These are phyloP conservation scores for Barnettozyma wickerhamii DNA, from an alignment of 805 yeast species.

Conservation along the genomic window DNA sequence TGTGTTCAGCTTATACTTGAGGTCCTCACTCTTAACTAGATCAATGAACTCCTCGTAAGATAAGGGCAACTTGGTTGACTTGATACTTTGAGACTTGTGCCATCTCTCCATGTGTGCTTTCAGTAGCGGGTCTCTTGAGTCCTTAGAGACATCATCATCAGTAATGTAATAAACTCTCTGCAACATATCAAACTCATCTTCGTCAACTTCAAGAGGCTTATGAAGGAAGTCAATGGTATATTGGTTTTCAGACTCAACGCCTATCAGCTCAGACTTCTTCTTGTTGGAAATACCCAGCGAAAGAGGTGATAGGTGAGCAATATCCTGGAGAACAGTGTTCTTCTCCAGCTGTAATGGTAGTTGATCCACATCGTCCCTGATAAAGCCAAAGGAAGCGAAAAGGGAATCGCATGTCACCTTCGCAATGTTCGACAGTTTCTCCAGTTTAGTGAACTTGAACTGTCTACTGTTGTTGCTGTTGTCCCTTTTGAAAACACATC, in stretches of 20 bases:
- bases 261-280: constrained; percentile 18
- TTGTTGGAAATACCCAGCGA: constrained; percentile 11
- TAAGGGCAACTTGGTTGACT: constrained; percentile 12
- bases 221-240: constrained; percentile 16
- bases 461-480: constrained; percentile 22
- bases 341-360: constrained; percentile 50
- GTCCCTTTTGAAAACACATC: constrained; percentile 48
- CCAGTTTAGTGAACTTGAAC: constrained; percentile 51
- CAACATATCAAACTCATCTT: constrained; percentile 15
- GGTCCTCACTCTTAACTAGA: constrained; percentile 2
- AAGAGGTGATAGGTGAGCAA: constrained; percentile 49
- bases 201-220: constrained; percentile 13
- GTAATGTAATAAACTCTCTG: constrained; percentile 9
- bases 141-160: constrained; percentile 7
- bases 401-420: constrained; percentile 62
- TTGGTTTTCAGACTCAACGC: constrained; percentile 6
- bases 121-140: constrained; percentile 16
- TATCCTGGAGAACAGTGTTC: constrained; percentile 46
- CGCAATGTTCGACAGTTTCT: constrained; percentile 51
- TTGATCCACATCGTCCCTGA: constrained; percentile 58
- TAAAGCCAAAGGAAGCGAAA: constrained; percentile 62
- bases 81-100: constrained; percentile 16
- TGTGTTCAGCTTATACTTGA: constrained; percentile 8
- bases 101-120: constrained; percentile 18
- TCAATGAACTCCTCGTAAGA: constrained; percentile 4